Evolutionary conservation across 306 rosid genomes (phyloP).

Genomic region (Cucurbita argyrosperma): DNA sequence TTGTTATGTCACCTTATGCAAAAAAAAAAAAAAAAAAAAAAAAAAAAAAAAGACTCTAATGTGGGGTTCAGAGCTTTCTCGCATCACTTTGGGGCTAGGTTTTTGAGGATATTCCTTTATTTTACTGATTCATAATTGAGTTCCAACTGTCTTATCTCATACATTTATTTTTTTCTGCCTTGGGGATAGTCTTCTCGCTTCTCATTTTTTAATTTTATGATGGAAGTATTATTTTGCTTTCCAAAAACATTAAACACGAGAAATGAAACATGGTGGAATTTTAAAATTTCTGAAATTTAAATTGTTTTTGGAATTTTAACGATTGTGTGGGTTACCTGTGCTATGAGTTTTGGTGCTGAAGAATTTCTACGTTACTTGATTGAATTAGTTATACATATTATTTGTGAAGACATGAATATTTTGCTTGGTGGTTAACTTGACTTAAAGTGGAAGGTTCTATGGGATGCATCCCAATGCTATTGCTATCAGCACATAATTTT

Average conservation of each 20-base stretch:
- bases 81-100: neutral
- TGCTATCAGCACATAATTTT: neutral
- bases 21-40: too few relatives aligned
- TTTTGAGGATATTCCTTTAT: neutral
- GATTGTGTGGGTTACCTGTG: neutral
- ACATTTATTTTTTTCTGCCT: neutral
- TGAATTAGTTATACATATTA: neutral
- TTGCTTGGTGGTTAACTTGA: neutral
- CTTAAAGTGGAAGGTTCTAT: neutral
- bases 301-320: neutral
- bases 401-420: neutral
- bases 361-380: neutral
- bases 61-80: neutral
- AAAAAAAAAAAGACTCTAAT: neutral
- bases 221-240: neutral
- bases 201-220: neutral
- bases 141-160: neutral
- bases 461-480: neutral
- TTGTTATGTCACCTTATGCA: neutral
- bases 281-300: neutral
- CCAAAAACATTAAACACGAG: neutral
- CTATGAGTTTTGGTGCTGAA: neutral
- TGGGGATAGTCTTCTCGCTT: neutral
- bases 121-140: neutral
- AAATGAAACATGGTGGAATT: neutral